Base-by-base conservation (phyloP, 306 rosid species). In the Biancaea sappan region DNA sequence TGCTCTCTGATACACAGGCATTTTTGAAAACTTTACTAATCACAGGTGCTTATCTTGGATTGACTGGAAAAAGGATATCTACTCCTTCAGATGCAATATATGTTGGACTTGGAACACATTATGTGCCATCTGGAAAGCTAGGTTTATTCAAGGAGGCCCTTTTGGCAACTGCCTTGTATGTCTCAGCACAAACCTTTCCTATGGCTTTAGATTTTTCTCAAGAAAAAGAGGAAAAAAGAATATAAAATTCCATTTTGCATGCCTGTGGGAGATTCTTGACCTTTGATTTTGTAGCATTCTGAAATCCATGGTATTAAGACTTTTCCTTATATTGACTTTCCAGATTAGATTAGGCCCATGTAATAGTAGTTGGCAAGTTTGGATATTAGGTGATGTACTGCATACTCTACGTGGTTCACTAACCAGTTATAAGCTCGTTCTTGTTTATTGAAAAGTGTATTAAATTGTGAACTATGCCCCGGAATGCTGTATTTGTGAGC, bases 21-120 rank as follows among this genome's bases (percentile, higher is more conserved):
- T 14, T 51, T 44, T 53, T 11, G 73, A 60, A 24, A 31, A 10
- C 22, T 19, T 83, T 63, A 24, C 71, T 78, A 59, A 77, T 59
- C 76, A 74, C 77, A 95, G 99, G 99, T 73, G 95, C 93, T 44
- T 95, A 92, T 81, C 95, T 95, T 79, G 99, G 99, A 72, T 69
- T 95, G 86, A 95, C 99, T 71, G 98, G 99, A 60, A 95, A 90
- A 83, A 88, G 96, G 83, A 84, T 92, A 73, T 84, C 89, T 7
- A 86, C 95, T 38, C 93, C 99, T 66, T 68, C 95, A 5, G 99
- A 95, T 86, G 96, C 99, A 35, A 83, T 95, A 73, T 95, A 80
- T 72, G 89, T 81, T 65, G 96, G 99, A 26, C 88, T 95, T 26
- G 99, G 99, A 80, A 85, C 99, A 64, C 98, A 95, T 84, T 95